Base-by-base conservation (phyloP, 192 early-diverging fungal genomes). In the Coemansia sp. region DNA sequence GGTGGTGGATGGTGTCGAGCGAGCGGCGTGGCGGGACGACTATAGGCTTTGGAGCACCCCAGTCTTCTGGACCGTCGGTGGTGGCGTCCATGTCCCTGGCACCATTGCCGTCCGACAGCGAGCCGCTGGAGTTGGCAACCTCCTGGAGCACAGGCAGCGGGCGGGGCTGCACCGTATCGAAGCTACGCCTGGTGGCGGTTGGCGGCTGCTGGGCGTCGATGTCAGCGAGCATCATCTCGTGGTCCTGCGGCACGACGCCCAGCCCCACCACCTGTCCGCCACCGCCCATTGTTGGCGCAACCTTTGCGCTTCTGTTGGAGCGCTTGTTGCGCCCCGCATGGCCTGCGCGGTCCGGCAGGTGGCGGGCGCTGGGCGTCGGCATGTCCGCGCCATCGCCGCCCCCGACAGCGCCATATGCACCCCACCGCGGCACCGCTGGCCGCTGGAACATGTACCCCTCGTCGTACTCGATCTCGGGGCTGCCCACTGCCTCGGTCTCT, bases 211-310 rank as follows among this genome's bases (percentile, higher is more conserved):
- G 60, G 36, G 19, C 9, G 4, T 54, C 45, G 17, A 27, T 47
- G 20, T 36, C 54, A 3, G 15, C 48, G 27, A 71, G 34, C 56
- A 70, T 45, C 68, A 70, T 57, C 48, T 69, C 75, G 3, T 65
- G 50, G 33, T 73, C 67, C 64, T 61, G 55, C 20, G 75, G 75
- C 50, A 69, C 66, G 15, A 79, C 70, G 19, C 75, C 75, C 42
- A 79, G 50, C 22, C 75, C 75, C 0, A 79, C 75, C 27, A 73
- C 70, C 60, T 79, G 66, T 19, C 72, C 76, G 20, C 65, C 47
- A 37, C 75, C 75, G 55, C 63, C 75, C 13, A 45, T 57, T 7
- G 66, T 74, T 19, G 70, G 70, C 15, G 76, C 71, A 6, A 74
- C 68, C 37, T 73, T 74, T 3, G 67, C 76, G 57, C 37, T 70